A percentile compares a stretch with the other conserved stretches of the same genome.
Conservation (phyloP, 2,329 filamentous ascomycete genomes). For the Xylariaceae sp. region DNA sequence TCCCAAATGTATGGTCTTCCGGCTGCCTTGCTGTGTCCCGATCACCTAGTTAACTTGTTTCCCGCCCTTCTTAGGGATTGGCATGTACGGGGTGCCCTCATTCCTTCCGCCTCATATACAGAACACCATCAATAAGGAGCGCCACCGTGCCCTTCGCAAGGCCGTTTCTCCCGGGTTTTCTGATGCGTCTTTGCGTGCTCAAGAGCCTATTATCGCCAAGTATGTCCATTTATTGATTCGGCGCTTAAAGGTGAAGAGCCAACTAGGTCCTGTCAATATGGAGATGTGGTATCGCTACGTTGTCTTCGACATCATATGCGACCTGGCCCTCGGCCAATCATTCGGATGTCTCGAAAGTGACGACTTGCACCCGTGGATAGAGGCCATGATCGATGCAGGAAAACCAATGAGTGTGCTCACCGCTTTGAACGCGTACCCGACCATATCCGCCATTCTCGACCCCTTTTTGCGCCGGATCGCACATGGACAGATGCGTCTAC, state of each 20-base stretch:
- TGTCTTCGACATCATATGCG: slow-evolving; percentile 8
- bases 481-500: neutral
- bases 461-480: neutral
- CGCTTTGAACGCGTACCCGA: slow-evolving; percentile 4
- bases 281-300: slow-evolving; percentile 6
- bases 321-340: slow-evolving; percentile 1
- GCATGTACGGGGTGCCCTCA: slow-evolving; percentile 16
- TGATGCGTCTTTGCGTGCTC: slow-evolving; percentile 4
- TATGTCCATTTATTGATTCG: slow-evolving; percentile 1
- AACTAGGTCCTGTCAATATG: neutral
- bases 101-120: slow-evolving; percentile 19
- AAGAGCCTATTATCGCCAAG: slow-evolving; percentile 3
- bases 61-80: slow-evolving; percentile 6
- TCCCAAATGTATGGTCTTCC: slow-evolving; percentile 4
- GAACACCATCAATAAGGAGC: slow-evolving; percentile 24
- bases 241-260: slow-evolving; percentile 1
- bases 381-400: slow-evolving; percentile 2
- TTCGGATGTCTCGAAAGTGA: slow-evolving; percentile 2
- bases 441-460: neutral
- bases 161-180: slow-evolving; percentile 5
- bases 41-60: neutral
- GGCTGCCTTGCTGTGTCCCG: neutral
- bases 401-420: slow-evolving; percentile 6
- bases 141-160: slow-evolving; percentile 5
- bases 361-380: slow-evolving; percentile 4